Base-by-base conservation (phyloP, 768 basidiomycete genomes). In the Naematelia encephala region DNA sequence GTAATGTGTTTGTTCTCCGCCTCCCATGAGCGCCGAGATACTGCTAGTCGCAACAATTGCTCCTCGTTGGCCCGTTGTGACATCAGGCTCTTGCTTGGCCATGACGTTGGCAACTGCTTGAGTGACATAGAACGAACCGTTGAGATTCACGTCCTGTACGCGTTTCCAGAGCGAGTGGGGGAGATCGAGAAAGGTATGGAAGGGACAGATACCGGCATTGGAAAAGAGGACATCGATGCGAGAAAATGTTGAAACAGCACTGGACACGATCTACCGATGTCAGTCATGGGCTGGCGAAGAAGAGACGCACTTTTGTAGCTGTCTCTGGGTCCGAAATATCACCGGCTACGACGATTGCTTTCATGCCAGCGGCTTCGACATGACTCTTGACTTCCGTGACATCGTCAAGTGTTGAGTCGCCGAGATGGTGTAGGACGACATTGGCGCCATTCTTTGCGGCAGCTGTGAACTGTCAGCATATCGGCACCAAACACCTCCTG, bases 1-100 rank as follows among this genome's bases (percentile, higher is more conserved):
- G 66, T 89, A 90, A 69, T 88, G 87, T 82, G 82, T 84, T 77
- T 89, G 87, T 56, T 84, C 78, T 62, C 83, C 87, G 14, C 88
- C 88, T 5, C 88, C 88, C 48, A 89, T 87, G 16, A 88, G 80
- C 0, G 87, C 88, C 25, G 86, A 87, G 59, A 89, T 88, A n/a
- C 85, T 87, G 11, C 87, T 86, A 25, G 89, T 84, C 21, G 84
- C 86, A 39, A 89, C 84, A 68, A 89, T 87, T 2, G 85, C 83
- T 3, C 88, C 88, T 2, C 87, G 87, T 23, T 51, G 84, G 16
- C 34, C 34, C 34, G 34, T 39, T 8, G 34, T 39, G 34, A 39
- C 16, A 39, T 39, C 34, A 1, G 86, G 86, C 5, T 73, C 78
- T 66, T 88, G 88, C 14, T 64, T 77, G 61, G 84, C 83, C 88